These are phyloP conservation scores for Trichoderma citrinoviride DNA, from an alignment of 2,329 filamentous ascomycete genomes.

Conservation along the genomic window DNA sequence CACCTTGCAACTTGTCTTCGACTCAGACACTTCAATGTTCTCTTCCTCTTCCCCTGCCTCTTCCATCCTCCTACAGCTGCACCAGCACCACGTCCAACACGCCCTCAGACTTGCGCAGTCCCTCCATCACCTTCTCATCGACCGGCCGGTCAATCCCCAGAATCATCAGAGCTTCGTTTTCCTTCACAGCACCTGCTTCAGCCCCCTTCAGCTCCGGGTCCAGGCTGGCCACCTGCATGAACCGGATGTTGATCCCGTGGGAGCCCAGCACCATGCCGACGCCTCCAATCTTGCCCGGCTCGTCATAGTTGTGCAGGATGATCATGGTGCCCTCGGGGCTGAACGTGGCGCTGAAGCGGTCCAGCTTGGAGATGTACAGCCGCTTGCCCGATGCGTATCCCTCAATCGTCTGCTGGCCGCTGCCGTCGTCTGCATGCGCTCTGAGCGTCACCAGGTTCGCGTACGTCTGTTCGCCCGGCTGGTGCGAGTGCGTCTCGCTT, in stretches of 20 bases:
- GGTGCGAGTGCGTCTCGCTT: conserved; percentile 67
- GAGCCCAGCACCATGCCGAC: conserved; percentile 69
- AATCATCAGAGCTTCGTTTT: conserved; percentile 71
- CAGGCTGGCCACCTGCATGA: conserved; percentile 69
- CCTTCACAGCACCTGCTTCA: conserved; percentile 24
- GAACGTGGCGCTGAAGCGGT: conserved; percentile 71
- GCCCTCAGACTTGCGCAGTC: conserved; percentile 49
- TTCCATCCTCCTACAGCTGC: conserved; percentile 33
- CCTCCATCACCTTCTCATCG: conserved; percentile 52
- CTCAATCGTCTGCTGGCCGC: conserved; percentile 51
- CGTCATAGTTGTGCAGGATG: conserved; percentile 79
- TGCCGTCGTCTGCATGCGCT: conserved; percentile 42
- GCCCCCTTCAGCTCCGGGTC: conserved; percentile 29
- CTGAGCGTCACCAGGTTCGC: conserved; percentile 69
- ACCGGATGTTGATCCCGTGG: conserved; percentile 73
- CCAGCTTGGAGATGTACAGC: conserved; percentile 69
- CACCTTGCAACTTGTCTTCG: too few relatives aligned
- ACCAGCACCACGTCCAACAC: conserved; percentile 57
- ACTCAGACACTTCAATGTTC: too few relatives aligned
- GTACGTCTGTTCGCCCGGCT: conserved; percentile 61
- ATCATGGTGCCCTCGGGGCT: conserved; percentile 69
- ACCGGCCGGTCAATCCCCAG: conserved; percentile 68
- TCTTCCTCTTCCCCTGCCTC: too few relatives aligned
- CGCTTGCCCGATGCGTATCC: conserved; percentile 64
- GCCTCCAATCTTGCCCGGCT: conserved; percentile 77